Evolutionary conservation across 305 asterid species (phyloP).

Genomic region (Stenogyne calaminthoides): DNA sequence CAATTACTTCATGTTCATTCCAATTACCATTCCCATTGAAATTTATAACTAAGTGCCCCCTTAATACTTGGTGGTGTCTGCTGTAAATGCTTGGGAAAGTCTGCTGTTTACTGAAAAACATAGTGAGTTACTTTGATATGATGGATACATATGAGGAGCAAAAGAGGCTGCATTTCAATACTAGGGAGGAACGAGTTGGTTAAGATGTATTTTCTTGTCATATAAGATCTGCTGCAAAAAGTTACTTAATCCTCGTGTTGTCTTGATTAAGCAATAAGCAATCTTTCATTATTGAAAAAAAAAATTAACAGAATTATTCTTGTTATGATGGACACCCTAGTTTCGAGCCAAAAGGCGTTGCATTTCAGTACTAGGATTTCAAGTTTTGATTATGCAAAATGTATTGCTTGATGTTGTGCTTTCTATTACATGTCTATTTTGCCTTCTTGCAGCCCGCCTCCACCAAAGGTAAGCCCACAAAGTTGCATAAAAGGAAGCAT

Average conservation of each 20-base stretch:
- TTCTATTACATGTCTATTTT: conserved; percentile 14
- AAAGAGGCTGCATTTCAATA: neutral
- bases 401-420: neutral
- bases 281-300: neutral
- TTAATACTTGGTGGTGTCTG: neutral
- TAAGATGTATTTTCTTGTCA: neutral
- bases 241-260: neutral
- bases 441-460: conserved; percentile 66
- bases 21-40: no score
- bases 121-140: neutral
- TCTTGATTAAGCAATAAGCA: neutral
- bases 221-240: neutral
- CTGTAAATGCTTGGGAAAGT: neutral
- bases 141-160: neutral
- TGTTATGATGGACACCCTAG: neutral
- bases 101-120: neutral
- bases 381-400: neutral
- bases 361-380: neutral
- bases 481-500: conserved; percentile 94
- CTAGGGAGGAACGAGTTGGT: neutral
- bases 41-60: no score
- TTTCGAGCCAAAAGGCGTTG: neutral
- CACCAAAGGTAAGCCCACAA: conserved; percentile 82
- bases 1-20: no score
- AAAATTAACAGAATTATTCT: neutral